Evolutionary conservation across 2,329 filamentous ascomycete species (phyloP), one percentile per base, ranked within the genome.

Genomic region (Calonectria hawksworthii): DNA sequence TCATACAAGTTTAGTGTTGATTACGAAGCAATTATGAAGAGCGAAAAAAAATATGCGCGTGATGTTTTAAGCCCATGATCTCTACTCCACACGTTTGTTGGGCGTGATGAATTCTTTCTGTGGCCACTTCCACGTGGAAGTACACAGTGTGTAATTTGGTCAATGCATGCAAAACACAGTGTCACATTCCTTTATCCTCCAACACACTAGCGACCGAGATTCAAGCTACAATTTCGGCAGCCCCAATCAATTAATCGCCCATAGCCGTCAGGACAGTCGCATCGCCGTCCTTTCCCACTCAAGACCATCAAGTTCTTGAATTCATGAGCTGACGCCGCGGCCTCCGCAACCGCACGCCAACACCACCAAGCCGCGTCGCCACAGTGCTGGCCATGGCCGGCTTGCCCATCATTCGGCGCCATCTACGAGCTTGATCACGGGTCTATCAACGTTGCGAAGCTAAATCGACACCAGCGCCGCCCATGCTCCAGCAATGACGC

Each of bases 401-500:
- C 79, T 72, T 69, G 72, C 72, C 68, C 63, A 70, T 76, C 69
- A 73, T 75, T 75, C 77, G 71, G 79, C 79, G 76, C 75, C 72
- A 76, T 73, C 75, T 72, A 75, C 71, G 72, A 78, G 74, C 80
- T 76, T 76, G 77, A 81, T 81, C 76, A 78, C 78, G 74, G 75
- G 77, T 79, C 63, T 61, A 70, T 67, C 52, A 68, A 72, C 72
- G 63, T 76, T 70, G 73, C 71, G 67, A 79, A 77, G 76, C 76
- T 79, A 78, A 69, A 78, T 63, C 74, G 68, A 68, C 67, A 68
- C 70, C 61, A 70, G 74, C 66, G 70, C 51, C 67, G 67, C 71
- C 64, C 73, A 77, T 69, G 68, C 78, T 73, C 75, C 80, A 83
- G 79, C 83, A 76, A 86, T 86, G 84, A 84, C 77, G 83, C 80